Conservation (phyloP, 257 asterid species). For the Solanum sitiens region DNA sequence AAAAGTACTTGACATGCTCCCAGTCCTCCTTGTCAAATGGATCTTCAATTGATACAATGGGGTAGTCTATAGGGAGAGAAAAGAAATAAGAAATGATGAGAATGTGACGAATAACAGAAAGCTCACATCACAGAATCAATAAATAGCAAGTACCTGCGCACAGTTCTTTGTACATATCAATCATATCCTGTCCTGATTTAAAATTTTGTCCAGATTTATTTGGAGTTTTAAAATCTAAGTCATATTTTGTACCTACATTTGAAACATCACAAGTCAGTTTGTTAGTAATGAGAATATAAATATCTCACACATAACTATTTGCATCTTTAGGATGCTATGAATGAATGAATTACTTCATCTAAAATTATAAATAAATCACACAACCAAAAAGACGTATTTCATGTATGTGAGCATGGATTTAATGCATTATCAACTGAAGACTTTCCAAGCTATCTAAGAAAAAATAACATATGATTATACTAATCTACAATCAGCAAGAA, state of each 20-base stretch:
- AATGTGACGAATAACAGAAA: neutral
- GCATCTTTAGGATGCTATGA: neutral
- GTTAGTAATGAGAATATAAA: slow-evolving; percentile 4
- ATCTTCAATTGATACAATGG: slow-evolving; percentile 89
- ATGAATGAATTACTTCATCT: neutral
- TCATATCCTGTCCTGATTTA: slow-evolving; percentile 94
- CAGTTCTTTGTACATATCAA: slow-evolving; percentile 71
- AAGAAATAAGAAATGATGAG: neutral
- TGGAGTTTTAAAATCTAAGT: slow-evolving; percentile 78
- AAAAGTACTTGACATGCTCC: slow-evolving; percentile 74
- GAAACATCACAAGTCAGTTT: slow-evolving; percentile 3
- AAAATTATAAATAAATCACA: neutral
- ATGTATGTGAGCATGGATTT: neutral
- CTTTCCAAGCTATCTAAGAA: neutral
- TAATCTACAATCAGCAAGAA: neutral
- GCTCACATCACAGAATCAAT: neutral
- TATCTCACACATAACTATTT: neutral
- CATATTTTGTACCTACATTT: slow-evolving; percentile 83
- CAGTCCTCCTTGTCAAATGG: slow-evolving; percentile 99
- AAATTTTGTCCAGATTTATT: slow-evolving; percentile 79
- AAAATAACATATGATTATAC: neutral
- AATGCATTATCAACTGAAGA: neutral
- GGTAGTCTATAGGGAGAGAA: slow-evolving; percentile 48
- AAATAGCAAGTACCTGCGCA: slow-evolving; percentile 49
- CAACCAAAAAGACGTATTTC: slow-evolving; percentile 1